A percentile compares a stretch with the other conserved stretches of the same genome.
Evolutionary conservation across 2,329 filamentous ascomycete genomes (phyloP).

Genomic region (Phyllosticta capitalensis): DNA sequence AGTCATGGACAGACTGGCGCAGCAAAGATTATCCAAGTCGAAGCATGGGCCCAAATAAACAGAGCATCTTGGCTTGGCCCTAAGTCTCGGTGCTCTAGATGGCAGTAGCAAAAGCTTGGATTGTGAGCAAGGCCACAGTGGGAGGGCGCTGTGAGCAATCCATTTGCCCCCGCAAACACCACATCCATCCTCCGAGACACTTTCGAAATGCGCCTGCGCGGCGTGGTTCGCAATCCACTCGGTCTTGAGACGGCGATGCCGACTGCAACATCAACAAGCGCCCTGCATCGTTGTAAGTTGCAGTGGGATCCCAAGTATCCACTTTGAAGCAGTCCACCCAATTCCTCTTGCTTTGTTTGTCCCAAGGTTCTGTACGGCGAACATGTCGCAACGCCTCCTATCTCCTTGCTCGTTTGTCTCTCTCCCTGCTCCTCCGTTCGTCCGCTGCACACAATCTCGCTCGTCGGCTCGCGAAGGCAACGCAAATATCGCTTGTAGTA

Average conservation of each 20-base stretch:
- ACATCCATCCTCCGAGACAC: not conserved
- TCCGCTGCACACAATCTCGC: not conserved
- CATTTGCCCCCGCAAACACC: not conserved
- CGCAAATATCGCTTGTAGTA: not conserved
- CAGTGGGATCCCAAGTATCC: not conserved
- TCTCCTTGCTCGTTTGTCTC: not conserved
- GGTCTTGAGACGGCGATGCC: not conserved
- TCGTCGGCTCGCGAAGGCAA: not conserved
- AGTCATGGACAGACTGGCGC: not conserved
- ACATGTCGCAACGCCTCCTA: not conserved
- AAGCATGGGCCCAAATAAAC: not conserved
- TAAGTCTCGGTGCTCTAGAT: not conserved
- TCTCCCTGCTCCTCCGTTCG: not conserved
- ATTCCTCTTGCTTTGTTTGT: not conserved
- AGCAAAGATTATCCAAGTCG: not conserved
- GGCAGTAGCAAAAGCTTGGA: not conserved
- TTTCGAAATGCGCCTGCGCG: not conserved
- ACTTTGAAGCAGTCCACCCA: not conserved
- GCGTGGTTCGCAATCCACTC: not conserved
- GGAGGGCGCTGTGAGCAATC: not conserved
- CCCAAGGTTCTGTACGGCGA: not conserved
- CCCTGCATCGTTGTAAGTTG: not conserved
- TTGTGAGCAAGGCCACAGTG: not conserved
- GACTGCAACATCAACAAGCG: not conserved
- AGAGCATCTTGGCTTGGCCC: not conserved